Conservation (phyloP, 208 protist species). For the Naegleria fowleri region DNA sequence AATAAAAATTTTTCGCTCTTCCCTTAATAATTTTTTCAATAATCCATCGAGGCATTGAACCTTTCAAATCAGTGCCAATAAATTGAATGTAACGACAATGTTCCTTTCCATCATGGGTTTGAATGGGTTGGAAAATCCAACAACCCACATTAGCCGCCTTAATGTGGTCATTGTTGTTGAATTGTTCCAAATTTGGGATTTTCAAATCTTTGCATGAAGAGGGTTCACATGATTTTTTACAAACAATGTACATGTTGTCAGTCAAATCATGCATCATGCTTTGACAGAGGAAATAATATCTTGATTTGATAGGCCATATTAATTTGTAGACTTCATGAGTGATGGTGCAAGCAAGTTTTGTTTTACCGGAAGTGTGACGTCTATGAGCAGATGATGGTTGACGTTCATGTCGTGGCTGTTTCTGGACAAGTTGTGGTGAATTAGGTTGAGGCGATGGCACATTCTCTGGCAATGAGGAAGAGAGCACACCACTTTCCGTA, state of each 20-base stretch:
- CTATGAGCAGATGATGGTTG: neutral
- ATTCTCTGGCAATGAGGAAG: neutral
- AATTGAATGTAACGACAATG: conserved; percentile 2
- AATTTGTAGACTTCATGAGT: neutral
- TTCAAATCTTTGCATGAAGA: neutral
- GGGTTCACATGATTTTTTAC: neutral
- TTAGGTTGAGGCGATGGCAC: neutral
- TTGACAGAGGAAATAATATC: neutral
- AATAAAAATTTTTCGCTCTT: neutral
- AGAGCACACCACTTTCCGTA: neutral
- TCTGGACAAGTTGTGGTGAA: neutral
- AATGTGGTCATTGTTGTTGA: neutral
- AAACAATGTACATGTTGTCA: neutral
- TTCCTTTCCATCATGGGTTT: neutral
- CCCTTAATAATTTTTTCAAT: neutral
- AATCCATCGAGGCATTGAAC: neutral
- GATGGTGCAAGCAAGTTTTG: neutral
- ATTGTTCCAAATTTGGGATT: neutral
- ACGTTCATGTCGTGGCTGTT: too few species aligned
- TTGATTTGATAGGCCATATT: neutral
- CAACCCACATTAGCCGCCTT: neutral
- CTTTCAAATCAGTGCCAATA: neutral
- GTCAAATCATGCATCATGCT: neutral
- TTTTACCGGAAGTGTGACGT: neutral
- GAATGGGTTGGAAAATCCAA: neutral